These are phyloP conservation scores for Clonostachys rosea DNA, from an alignment of 2,329 filamentous ascomycete species.

Conservation along the genomic window DNA sequence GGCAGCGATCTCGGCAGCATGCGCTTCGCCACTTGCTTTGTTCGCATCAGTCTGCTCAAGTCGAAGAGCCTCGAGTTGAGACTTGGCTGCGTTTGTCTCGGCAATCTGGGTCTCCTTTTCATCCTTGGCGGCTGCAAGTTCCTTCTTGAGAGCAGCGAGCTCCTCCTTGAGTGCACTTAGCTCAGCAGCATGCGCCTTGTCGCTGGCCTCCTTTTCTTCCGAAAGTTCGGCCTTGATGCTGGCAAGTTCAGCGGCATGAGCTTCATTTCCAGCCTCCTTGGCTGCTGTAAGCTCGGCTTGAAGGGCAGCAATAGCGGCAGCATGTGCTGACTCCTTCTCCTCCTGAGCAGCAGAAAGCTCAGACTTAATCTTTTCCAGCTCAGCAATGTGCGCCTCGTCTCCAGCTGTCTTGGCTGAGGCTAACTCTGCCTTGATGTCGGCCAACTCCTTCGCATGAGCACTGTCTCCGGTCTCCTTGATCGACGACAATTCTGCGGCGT, in stretches of 20 bases:
- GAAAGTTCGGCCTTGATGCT: conserved; percentile 19
- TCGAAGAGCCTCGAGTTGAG: too few relatives aligned
- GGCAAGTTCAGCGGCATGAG: conserved; percentile 22
- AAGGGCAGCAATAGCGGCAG: conserved; percentile 20
- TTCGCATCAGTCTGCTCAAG: too few relatives aligned
- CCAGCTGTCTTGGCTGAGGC: conserved; percentile 18
- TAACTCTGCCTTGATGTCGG: conserved; percentile 20
- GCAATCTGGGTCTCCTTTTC: conserved; percentile 26
- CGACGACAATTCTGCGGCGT: conserved; percentile 21
- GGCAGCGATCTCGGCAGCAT: conserved; percentile 25
- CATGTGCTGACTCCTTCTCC: conserved; percentile 13
- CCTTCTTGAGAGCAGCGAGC: conserved; percentile 35
- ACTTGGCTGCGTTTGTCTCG: conserved; percentile 15
- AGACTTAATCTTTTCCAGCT: conserved; percentile 22
- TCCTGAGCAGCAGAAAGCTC: conserved; percentile 13
- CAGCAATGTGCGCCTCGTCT: conserved; percentile 23
- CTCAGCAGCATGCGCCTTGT: conserved; percentile 25
- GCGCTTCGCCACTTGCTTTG: conserved; percentile 20
- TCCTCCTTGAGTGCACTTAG: conserved; percentile 37
- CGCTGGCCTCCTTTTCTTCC: conserved; percentile 23
- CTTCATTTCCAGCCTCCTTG: conserved; percentile 22
- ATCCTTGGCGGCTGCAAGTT: conserved; percentile 25
- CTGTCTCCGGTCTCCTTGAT: conserved; percentile 16
- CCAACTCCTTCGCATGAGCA: conserved; percentile 21
- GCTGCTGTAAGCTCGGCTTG: conserved; percentile 19